phyloP scores from a whole-genome alignment of 208 protist species.

The Trypanosoma lewisi region DNA sequence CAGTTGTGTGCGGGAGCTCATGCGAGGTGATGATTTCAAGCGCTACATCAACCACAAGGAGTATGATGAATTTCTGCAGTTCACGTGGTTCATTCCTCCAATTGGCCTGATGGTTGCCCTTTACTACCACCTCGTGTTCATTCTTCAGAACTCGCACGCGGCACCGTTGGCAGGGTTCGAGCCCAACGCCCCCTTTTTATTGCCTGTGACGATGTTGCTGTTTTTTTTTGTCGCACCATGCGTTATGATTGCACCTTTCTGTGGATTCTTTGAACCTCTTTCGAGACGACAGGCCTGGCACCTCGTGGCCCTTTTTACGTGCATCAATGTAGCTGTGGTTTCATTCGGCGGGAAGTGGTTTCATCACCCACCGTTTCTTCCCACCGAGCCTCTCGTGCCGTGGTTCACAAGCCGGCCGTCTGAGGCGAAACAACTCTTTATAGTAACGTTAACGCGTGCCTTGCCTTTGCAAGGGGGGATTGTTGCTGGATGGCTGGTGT shows the following conservation, averaged over 20 bases:
- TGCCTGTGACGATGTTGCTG: conserved; percentile 29
- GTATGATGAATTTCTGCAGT: conserved; percentile 60
- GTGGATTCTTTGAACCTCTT: conserved; percentile 63
- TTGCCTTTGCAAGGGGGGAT: conserved; percentile 58
- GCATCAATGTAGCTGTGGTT: conserved; percentile 40
- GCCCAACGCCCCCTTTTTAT: conserved; percentile 16
- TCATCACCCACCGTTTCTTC: conserved; percentile 65
- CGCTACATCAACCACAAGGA: conserved; percentile 56
- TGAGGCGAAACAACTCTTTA: conserved; percentile 1
- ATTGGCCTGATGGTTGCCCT: conserved; percentile 52
- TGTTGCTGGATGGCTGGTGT: conserved; percentile 49
- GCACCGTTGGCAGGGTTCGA: background rate
- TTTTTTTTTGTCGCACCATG: conserved; percentile 58
- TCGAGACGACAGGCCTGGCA: conserved; percentile 25
- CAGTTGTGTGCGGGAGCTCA: conserved; percentile 48
- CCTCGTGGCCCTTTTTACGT: conserved; percentile 39
- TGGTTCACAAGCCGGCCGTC: conserved; percentile 29
- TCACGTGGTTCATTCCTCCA: conserved; percentile 68
- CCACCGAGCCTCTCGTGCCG: conserved; percentile 37
- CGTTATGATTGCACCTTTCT: conserved; percentile 50
- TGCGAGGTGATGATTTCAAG: conserved; percentile 43
- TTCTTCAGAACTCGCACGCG: conserved; percentile 21
- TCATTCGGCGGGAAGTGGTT: conserved; percentile 44
- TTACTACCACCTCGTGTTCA: conserved; percentile 53
- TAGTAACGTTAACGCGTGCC: conserved; percentile 21